These are phyloP conservation scores for Cucumis melo DNA, from an alignment of 306 rosid genomes.

Conservation along the genomic window DNA sequence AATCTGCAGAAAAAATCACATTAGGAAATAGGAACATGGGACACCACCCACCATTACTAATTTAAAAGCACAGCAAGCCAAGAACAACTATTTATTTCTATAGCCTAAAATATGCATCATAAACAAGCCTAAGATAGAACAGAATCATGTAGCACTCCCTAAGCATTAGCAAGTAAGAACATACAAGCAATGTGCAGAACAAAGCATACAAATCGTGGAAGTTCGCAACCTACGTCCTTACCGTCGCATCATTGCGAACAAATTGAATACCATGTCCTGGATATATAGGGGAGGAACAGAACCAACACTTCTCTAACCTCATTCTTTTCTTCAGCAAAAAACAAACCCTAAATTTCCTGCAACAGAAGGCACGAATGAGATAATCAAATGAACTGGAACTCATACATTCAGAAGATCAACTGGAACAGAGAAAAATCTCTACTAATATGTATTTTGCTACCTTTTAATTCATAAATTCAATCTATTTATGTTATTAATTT, in stretches of 20 bases:
- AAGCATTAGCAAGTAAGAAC: not conserved
- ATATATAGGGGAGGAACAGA: constrained; percentile 77
- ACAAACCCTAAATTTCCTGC: not conserved
- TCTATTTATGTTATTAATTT: no score
- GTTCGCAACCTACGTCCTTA: constrained; percentile 1
- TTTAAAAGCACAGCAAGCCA: not conserved
- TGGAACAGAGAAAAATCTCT: not conserved
- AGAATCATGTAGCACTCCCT: not conserved
- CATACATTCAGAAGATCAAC: not conserved
- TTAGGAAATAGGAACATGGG: not conserved
- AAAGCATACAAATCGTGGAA: not conserved
- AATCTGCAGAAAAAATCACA: constrained; percentile 29
- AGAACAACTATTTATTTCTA: not conserved
- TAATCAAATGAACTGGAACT: not conserved
- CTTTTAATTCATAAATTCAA: no score
- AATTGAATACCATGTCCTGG: constrained; percentile 93
- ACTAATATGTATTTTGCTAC: no score
- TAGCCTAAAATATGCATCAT: not conserved
- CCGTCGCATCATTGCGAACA: constrained; percentile 90
- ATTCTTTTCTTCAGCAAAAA: constrained; percentile 10
- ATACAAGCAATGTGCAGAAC: not conserved
- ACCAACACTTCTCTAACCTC: constrained; percentile 96
- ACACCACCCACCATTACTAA: not conserved
- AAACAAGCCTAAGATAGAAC: not conserved
- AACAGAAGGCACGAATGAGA: not conserved